Evolutionary conservation across 331 rosid species (phyloP).

Genomic region (Dryas integrifolia): DNA sequence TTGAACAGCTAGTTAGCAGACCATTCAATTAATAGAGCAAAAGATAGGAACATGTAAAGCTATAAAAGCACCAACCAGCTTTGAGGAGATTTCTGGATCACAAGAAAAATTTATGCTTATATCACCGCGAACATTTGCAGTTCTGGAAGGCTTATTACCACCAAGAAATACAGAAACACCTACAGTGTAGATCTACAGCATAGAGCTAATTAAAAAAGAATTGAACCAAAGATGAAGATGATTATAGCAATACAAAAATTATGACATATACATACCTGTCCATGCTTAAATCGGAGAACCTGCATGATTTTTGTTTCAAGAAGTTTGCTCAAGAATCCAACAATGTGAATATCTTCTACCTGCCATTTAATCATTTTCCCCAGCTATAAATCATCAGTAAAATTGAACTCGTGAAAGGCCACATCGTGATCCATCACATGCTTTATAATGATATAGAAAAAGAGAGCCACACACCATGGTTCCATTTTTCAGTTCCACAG

Average conservation of each 20-base stretch:
- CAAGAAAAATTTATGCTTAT: conserved; percentile 86
- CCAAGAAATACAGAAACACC: conserved; percentile 93
- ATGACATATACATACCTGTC: conserved; percentile 53
- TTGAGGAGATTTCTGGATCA: conserved; percentile 88
- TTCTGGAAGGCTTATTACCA: conserved; percentile 87
- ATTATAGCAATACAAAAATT: conserved; percentile 15
- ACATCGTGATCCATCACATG: conserved; percentile 11
- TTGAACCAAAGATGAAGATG: conserved; percentile 16
- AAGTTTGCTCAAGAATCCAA: conserved; percentile 92
- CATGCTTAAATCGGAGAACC: conserved; percentile 96
- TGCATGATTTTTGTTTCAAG: conserved; percentile 91
- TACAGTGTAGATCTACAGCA: conserved; percentile 76
- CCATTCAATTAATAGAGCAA: conserved; percentile 17
- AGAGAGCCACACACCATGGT: conserved; percentile 56
- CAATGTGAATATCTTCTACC: conserved; percentile 92
- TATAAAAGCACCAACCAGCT: conserved; percentile 57
- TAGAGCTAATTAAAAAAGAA: conserved; percentile 29
- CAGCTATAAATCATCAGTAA: conserved; percentile 27
- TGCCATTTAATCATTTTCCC: conserved; percentile 38
- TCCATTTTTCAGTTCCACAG: conserved; percentile 82
- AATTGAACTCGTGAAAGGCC: conserved; percentile 17
- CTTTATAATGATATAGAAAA: conserved; percentile 17
- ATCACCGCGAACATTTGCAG: conserved; percentile 83
- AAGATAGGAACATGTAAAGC: background rate
- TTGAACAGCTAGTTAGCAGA: conserved; percentile 16